phyloP scores from a whole-genome alignment of 257 asterid genomes.

The Solanum rostratum region DNA sequence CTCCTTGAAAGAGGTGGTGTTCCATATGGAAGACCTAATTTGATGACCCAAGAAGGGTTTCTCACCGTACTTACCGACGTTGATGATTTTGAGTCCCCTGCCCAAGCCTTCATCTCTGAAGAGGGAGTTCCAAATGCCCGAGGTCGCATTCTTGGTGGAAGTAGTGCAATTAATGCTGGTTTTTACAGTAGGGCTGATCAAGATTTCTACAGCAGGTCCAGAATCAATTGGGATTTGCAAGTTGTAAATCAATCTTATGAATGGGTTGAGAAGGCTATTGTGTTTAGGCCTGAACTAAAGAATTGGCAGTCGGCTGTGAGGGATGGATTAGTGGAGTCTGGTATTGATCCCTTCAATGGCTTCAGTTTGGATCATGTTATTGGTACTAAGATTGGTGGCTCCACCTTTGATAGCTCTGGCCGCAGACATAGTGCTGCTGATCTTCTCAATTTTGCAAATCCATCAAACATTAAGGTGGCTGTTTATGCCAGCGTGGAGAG shows the following conservation, averaged over 20 bases:
- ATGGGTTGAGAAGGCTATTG: slow-evolving; percentile 78
- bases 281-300: slow-evolving; percentile 62
- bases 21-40: slow-evolving; percentile 40
- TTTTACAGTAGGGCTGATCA: slow-evolving; percentile 53
- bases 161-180: slow-evolving; percentile 79
- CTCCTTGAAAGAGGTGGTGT: slow-evolving; percentile 81
- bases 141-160: slow-evolving; percentile 96
- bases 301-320: slow-evolving; percentile 76
- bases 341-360: slow-evolving; percentile 61
- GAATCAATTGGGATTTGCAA: slow-evolving; percentile 45
- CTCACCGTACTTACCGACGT: slow-evolving; percentile 44
- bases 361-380: slow-evolving; percentile 56
- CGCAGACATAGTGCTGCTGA: slow-evolving; percentile 74
- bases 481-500: slow-evolving; percentile 67
- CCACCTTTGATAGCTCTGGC: slow-evolving; percentile 65
- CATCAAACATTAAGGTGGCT: slow-evolving; percentile 46
- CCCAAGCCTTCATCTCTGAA: slow-evolving; percentile 69
- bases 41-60: slow-evolving; percentile 74
- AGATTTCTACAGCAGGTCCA: slow-evolving; percentile 35
- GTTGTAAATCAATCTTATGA: slow-evolving; percentile 67
- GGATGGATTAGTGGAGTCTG: slow-evolving; percentile 72
- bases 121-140: slow-evolving; percentile 84
- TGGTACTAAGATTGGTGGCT: slow-evolving; percentile 91
- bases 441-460: slow-evolving; percentile 52
- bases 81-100: slow-evolving; percentile 54